Evolutionary conservation across 2,329 filamentous ascomycete genomes (phyloP).

Genomic region (Aureobasidium sp.): DNA sequence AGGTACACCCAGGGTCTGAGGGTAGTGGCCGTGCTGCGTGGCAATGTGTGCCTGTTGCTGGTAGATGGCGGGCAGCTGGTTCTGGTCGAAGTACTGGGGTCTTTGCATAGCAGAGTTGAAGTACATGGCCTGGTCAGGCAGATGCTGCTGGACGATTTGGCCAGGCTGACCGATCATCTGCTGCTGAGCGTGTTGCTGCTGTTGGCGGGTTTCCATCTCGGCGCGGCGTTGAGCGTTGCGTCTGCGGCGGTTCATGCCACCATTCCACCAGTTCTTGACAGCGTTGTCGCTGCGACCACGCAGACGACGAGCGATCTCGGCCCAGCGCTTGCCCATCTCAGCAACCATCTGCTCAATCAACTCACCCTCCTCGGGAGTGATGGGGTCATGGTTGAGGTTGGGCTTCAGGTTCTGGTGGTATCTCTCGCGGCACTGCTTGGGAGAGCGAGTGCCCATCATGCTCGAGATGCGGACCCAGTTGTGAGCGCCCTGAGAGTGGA

Average conservation of each 20-base stretch:
- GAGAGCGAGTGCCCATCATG: constrained; percentile 66
- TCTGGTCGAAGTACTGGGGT: constrained; percentile 16
- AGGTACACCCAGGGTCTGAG: constrained; percentile 25
- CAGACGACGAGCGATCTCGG: constrained; percentile 77
- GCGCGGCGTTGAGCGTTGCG: constrained; percentile 29
- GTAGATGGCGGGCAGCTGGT: constrained; percentile 15
- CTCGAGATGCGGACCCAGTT: constrained; percentile 88
- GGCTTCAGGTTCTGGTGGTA: constrained; percentile 91
- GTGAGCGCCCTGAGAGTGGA: constrained; percentile 62
- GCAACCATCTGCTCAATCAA: constrained; percentile 69
- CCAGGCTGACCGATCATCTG: constrained; percentile 15
- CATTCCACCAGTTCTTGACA: constrained; percentile 98
- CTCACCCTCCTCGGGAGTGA: constrained; percentile 66
- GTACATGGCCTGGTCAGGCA: constrained; percentile 18
- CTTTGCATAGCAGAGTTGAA: constrained; percentile 15
- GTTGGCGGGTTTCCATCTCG: constrained; percentile 23
- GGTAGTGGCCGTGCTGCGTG: constrained; percentile 14
- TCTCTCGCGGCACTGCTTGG: constrained; percentile 91
- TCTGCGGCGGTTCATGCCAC: constrained; percentile 72
- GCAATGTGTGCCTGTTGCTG: constrained; percentile 15
- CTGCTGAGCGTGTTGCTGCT: constrained; percentile 17
- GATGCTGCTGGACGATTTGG: constrained; percentile 18
- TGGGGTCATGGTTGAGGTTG: constrained; percentile 67
- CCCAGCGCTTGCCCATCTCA: constrained; percentile 81
- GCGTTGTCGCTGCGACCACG: constrained; percentile 86